Evolutionary conservation across 2,329 filamentous ascomycete species (phyloP), one percentile per base, ranked within the genome.

Genomic region (Purpureocillium takamizusanense): DNA sequence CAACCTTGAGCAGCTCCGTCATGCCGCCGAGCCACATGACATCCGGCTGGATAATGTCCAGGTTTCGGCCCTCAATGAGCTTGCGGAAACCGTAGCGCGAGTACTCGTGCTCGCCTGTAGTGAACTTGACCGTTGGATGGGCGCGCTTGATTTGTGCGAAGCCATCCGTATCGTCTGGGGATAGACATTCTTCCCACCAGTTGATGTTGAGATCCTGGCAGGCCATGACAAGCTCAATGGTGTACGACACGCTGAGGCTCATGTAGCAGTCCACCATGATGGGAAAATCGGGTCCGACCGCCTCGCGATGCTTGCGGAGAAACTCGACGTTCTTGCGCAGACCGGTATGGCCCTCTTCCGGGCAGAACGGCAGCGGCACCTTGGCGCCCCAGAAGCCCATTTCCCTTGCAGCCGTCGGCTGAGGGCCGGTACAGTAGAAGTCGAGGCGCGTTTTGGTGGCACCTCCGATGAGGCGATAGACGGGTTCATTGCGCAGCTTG

Each of bases 221-320:
- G 37, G 81, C 83, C 64, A 89, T 85, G 43, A 85, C 89, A 17
- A 95, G 72, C 62, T 95, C 83, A 50, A 95, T 94, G 4, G 86
- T 94, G 66, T 95, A 95, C 1, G 85, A 69, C 18, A 95, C 89
- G 53, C 89, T 95, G 54, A 95, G 69, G 49, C 84, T 89, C 89
- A 95, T 95, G 66, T 94, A 95, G 71, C 89, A 95, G 66, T 95
- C 89, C 5, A 95, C 89, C 71, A 94, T 89, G 48, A 95, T 73
- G 33, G 89, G 89, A 59, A 92, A 95, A 59, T 95, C 85, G 0
- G 87, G 85, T 0, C 89, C 89, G 32, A 95, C 83, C 39, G 77
- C 77, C 55, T 88, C 84, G 39, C 88, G 78, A 61, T 95, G 86
- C 61, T 86, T 82, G 49, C 82, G 78, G 36, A 95, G 74, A 57